A percentile compares a stretch with the other conserved stretches of the same genome.
These are phyloP conservation scores for Starmerella floris DNA, from an alignment of 805 yeast genomes.

Conservation along the genomic window DNA sequence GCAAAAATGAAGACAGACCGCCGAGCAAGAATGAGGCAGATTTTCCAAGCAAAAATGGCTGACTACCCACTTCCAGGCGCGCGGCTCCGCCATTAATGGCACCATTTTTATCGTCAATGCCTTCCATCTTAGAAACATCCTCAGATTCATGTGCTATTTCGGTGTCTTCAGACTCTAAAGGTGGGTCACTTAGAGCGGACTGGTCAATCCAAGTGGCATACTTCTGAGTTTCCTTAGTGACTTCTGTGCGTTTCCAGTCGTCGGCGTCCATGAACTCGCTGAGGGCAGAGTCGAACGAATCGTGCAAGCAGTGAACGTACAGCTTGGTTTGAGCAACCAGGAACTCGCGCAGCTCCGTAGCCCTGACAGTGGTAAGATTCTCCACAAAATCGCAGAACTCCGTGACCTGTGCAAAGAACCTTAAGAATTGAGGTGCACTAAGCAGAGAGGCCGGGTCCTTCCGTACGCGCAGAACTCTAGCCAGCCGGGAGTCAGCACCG, in stretches of 20 bases:
- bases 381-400: slow-evolving; percentile 76
- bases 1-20: slow-evolving; percentile 40
- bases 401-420: slow-evolving; percentile 51
- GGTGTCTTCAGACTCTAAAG: slow-evolving; percentile 32
- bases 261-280: slow-evolving; percentile 48
- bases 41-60: slow-evolving; percentile 46
- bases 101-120: not conserved
- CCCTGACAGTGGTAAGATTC: slow-evolving; percentile 33
- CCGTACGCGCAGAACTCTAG: slow-evolving; percentile 64
- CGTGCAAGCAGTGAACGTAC: slow-evolving; percentile 45
- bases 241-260: slow-evolving; percentile 65
- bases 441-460: slow-evolving; percentile 52
- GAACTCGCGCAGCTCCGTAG: slow-evolving; percentile 51
- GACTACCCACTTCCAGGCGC: slow-evolving; percentile 35
- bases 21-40: slow-evolving; percentile 33
- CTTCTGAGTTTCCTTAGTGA: slow-evolving; percentile 36
- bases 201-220: slow-evolving; percentile 39
- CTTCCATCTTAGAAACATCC: not conserved
- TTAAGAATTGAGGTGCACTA: slow-evolving; percentile 47
- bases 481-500: slow-evolving; percentile 56
- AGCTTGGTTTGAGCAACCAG: slow-evolving; percentile 52
- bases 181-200: slow-evolving; percentile 36
- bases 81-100: not conserved
- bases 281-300: slow-evolving; percentile 36
- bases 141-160: not conserved